Conservation (phyloP, 352 stramenopile species). For the Blastocystis sp. region DNA sequence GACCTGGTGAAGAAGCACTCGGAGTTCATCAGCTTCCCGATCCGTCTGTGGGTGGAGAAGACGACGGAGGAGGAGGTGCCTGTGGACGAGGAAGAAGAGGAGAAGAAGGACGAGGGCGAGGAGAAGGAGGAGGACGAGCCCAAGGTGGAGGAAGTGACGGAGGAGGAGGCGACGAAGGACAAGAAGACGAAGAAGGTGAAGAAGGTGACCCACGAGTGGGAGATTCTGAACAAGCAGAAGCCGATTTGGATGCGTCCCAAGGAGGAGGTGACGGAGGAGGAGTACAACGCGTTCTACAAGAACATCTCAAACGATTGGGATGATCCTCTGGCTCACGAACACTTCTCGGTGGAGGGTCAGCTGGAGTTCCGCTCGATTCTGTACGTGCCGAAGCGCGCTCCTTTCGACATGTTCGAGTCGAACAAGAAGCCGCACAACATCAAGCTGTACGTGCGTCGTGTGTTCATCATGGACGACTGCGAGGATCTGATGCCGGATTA, state of each 20-base stretch:
- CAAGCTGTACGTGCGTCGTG: conserved; percentile 94
- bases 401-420: conserved; percentile 98
- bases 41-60: conserved; percentile 98
- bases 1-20: conserved; percentile 99
- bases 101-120: conserved; percentile 84
- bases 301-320: conserved; percentile 99
- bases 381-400: conserved; percentile 91
- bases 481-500: conserved; percentile 98
- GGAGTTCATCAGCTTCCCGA: conserved; percentile 99
- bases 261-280: conserved; percentile 93
- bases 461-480: conserved; percentile 99
- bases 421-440: conserved; percentile 99
- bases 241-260: conserved; percentile 98
- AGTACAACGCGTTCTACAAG: conserved; percentile 99
- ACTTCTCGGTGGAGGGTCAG: conserved; percentile 97
- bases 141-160: conserved; percentile 87
- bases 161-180: conserved; percentile 93
- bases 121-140: conserved; percentile 84
- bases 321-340: conserved; percentile 82
- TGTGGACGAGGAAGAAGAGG: conserved; percentile 91
- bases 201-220: conserved; percentile 95
- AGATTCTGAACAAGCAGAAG: conserved; percentile 97
- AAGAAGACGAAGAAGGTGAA: conserved; percentile 89
- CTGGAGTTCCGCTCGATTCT: conserved; percentile 95
- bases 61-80: conserved; percentile 95